Conservation (phyloP, 352 stramenopile genomes). For the Phytophthora sojae region DNA sequence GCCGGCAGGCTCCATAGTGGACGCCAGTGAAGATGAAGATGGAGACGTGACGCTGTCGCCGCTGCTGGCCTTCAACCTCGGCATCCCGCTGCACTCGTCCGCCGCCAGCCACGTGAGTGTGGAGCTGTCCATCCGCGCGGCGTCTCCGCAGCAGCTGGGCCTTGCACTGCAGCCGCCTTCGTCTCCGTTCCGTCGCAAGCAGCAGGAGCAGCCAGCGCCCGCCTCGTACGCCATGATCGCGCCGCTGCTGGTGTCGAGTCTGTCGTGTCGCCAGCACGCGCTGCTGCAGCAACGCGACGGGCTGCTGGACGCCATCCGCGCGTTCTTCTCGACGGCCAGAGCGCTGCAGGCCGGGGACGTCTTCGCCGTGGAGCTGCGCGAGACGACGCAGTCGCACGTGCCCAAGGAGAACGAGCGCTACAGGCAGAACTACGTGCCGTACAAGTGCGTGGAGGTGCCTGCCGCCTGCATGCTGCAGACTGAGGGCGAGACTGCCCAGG, state of each 20-base stretch:
- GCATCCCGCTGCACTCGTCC: constrained; percentile 52
- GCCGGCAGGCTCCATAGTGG: background rate
- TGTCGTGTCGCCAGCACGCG: constrained; percentile 65
- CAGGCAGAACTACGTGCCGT: constrained; percentile 40
- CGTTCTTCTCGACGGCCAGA: constrained; percentile 62
- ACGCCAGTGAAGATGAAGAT: no score
- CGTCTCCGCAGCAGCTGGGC: constrained; percentile 57
- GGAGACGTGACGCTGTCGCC: constrained; percentile 55
- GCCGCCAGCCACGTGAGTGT: constrained; percentile 37
- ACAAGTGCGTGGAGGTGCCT: constrained; percentile 56
- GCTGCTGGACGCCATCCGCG: constrained; percentile 64
- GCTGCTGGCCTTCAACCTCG: constrained; percentile 83
- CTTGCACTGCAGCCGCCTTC: constrained; percentile 25
- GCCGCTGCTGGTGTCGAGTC: constrained; percentile 66
- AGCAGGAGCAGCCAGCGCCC: constrained; percentile 57
- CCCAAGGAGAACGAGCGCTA: constrained; percentile 29
- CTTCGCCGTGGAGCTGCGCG: constrained; percentile 66
- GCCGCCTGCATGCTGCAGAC: constrained; percentile 35
- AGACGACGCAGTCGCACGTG: constrained; percentile 45
- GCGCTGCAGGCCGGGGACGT: constrained; percentile 76
- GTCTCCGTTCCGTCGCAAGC: constrained; percentile 52
- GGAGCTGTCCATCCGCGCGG: constrained; percentile 50
- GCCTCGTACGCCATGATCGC: constrained; percentile 72
- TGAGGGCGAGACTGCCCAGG: constrained; percentile 13
- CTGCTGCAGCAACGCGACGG: constrained; percentile 66